Evolutionary conservation across 2,329 filamentous ascomycete genomes (phyloP), one percentile per base, ranked within the genome.

Genomic region (Hymenoscyphus repandus): DNA sequence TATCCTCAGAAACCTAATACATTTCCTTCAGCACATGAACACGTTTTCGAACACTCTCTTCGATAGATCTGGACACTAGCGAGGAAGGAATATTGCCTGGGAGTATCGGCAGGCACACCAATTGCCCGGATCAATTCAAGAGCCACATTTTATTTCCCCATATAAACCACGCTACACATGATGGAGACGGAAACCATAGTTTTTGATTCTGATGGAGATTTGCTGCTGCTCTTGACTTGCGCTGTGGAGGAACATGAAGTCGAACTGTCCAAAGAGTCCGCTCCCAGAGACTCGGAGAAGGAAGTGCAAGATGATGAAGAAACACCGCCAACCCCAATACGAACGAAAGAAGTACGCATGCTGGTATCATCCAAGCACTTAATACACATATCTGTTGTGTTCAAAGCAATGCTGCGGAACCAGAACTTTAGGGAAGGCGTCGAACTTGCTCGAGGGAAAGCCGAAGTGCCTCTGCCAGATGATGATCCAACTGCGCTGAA

Each of bases 401-500:
- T 65, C 51, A 59, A 56, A 22, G 55, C 55, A 2, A 63, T 64
- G 58, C 47, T 65, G 0, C 38, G 32, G 7, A 13, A 20, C 2
- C 53, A 48, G 0, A 51, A 50, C 10, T 62, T 61, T 37, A 50
- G 30, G 11, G 62, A 65, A 39, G 62, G 52, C 10, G 27, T 50
- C 0, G 45, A 47, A 22, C 47, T 63, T 66, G 12, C 60, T 58
- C 1, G 59, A 65, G 6, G 66, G 68, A 53, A 66, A 42, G 45
- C 62, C 0, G 59, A 64, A 45, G 52, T 68, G 31, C 49, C 52
- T 2, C 55, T 68, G 12, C 61, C 60, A 1, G 60, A 66, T 6
- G 66, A 69, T 49, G 52, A 68, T 43, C 44, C 62, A 1, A 54
- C 59, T 1, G 62, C 63, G 6, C 61, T 70, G 49, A 47, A 52